These are phyloP conservation scores for Globisporangium radiosum DNA, from an alignment of 352 stramenopile species.

Conservation along the genomic window DNA sequence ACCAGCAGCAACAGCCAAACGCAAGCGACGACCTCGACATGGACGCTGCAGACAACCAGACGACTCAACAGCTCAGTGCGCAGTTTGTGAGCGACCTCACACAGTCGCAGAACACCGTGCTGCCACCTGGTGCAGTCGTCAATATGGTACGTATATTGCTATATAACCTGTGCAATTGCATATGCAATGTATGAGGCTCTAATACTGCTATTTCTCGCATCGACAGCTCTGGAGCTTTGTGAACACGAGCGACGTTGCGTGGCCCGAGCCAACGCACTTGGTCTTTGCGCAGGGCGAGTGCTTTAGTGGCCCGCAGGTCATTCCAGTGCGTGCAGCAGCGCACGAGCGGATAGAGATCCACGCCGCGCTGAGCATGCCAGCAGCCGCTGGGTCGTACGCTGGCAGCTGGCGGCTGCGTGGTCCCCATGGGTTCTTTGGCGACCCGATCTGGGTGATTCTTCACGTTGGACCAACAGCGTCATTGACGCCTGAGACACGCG, in stretches of 20 bases:
- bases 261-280: conserved; percentile 51
- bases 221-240: conserved; percentile 72
- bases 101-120: conserved; percentile 44
- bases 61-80: conserved; percentile 27
- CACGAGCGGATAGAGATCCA: conserved; percentile 63
- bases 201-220: too few species aligned
- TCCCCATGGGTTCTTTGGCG: conserved; percentile 58
- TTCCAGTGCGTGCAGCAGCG: conserved; percentile 31
- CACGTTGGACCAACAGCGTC: conserved; percentile 35
- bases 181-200: background rate
- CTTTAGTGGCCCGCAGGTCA: conserved; percentile 51
- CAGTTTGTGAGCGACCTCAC: conserved; percentile 68
- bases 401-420: conserved; percentile 72
- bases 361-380: conserved; percentile 46
- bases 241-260: conserved; percentile 47
- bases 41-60: conserved; percentile 29
- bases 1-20: background rate
- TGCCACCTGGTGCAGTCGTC: conserved; percentile 36
- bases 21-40: conserved; percentile 43
- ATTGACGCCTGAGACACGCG: background rate
- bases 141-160: conserved; percentile 40
- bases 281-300: conserved; percentile 62
- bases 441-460: conserved; percentile 72
- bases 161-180: too few species aligned
- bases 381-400: conserved; percentile 48